Base-by-base conservation (phyloP, 2,329 filamentous ascomycete species). In the Beauveria scarabaeidicola region DNA sequence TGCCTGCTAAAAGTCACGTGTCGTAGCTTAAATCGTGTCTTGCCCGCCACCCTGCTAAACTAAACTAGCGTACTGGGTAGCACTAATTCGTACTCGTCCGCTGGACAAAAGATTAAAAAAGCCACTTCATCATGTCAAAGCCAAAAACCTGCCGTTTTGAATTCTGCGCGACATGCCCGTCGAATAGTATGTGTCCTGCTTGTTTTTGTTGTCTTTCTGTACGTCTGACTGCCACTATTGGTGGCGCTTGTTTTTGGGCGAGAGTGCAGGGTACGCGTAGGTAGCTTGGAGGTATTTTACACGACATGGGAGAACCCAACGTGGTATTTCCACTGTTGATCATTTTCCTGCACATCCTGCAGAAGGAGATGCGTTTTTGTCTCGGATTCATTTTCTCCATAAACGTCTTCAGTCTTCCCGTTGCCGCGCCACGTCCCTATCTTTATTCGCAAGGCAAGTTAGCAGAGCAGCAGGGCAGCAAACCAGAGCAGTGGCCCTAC, bases 1-100 rank as follows among this genome's bases (percentile, higher is more conserved):
- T 54, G 17, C 52, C 40, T 54, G 52, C 19, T 2, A 55, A 23
- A 21, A 36, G 52, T 55, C 52, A 55, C 52, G 52, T 55, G 52
- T 19, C 11, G 9, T 17, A 47, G 17, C 41, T 55, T 47, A 44
- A 54, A 29, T 54, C 9, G 8, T 40, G 50, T 38, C 19, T 46
- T 11, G 11, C 32, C 32, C 32, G 32, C 32, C 32, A 36, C 11
- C 11, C 4, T 36, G 32, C 32, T 15, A 36, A 36, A 36, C 32
- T 15, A 36, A 36, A 36, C 11, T 36, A 36, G 32, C 11, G 32
- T 36, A 5, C 32, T 36, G 11, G 11, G 11, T 15, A 32, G 29
- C 32, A 36, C 23, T 23, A 23, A n/a, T n/a, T n/a, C n/a, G n/a
- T n/a, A n/a, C n/a, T n/a, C n/a, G n/a, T n/a, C n/a, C n/a, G n/a